phyloP scores from a whole-genome alignment of 371 early-diverging fungal species.

The Fennellomyces sp. region DNA sequence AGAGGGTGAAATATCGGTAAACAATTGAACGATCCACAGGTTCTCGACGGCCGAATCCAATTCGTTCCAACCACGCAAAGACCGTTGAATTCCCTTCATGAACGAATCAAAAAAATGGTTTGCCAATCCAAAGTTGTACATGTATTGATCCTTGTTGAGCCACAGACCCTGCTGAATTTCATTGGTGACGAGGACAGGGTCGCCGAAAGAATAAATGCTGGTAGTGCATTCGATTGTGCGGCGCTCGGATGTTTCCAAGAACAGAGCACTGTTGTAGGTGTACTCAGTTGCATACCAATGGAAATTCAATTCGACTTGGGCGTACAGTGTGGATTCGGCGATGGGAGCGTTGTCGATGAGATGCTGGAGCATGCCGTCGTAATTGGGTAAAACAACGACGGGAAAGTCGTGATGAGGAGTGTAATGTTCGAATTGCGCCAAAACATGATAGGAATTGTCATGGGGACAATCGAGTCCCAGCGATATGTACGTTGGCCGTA shows the following conservation, averaged over 20 bases:
- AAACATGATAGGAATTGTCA: slow-evolving; percentile 9
- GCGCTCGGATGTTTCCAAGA: slow-evolving; percentile 54
- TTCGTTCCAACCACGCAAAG: slow-evolving; percentile 48
- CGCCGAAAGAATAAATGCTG: slow-evolving; percentile 63
- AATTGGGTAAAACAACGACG: slow-evolving; percentile 6
- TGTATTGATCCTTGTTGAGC: slow-evolving; percentile 43
- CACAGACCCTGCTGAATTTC: slow-evolving; percentile 57
- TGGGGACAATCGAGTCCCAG: slow-evolving; percentile 7
- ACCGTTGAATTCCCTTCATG: slow-evolving; percentile 45
- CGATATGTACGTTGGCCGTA: background rate
- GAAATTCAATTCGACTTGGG: slow-evolving; percentile 36
- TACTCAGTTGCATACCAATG: slow-evolving; percentile 39
- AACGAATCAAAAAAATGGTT: slow-evolving; percentile 64
- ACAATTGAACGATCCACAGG: slow-evolving; percentile 55
- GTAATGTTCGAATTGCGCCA: slow-evolving; percentile 31
- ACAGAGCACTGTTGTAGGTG: slow-evolving; percentile 40
- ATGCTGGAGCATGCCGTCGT: slow-evolving; percentile 18
- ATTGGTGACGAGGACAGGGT: slow-evolving; percentile 57
- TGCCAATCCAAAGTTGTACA: slow-evolving; percentile 56
- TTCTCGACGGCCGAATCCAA: slow-evolving; percentile 54
- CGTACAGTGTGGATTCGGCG: background rate
- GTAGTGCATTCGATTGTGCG: slow-evolving; percentile 62
- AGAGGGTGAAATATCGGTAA: slow-evolving; percentile 50
- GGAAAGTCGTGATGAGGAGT: slow-evolving; percentile 33
- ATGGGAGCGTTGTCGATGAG: slow-evolving; percentile 18